Evolutionary conservation across 768 basidiomycete genomes (phyloP), one percentile per base, ranked within the genome.

Genomic region (Mrakia gelida): DNA sequence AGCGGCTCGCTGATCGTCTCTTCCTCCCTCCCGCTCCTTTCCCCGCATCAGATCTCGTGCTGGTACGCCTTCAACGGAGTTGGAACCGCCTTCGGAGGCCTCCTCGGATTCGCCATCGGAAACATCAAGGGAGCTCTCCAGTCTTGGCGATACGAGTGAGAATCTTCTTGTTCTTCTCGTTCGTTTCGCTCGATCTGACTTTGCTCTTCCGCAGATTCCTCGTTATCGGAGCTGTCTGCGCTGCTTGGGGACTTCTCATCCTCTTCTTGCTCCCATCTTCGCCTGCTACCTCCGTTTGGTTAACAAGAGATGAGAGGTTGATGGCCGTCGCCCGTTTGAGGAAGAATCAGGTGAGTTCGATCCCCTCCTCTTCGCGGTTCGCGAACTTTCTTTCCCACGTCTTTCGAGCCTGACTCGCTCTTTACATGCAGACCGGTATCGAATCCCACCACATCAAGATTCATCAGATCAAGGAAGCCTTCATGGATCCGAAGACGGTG

Each of bases 1-100:
- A 45, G 15, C 11, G 15, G 45, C 45, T 16, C 45, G 11, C 45
- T 45, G 45, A 45, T 18, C 18, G 49, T 4, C 49, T 45, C 45
- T 11, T 45, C 45, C 38, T 38, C 45, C 45, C 16, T 21, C 4
- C 15, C 49, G 13, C 18, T 52, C 49, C 18, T 52, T 52, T 52
- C 49, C 11, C 15, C 45, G 45, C 45, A 1, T 52, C 49, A 52
- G 28, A 86, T 86, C 63, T 83, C 83, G 18, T 80, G 79, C 30
- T 86, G 85, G 86, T 75, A 87, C 80, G 78, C 81, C 11, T 85
- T 85, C 45, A 87, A 87, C 78, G 86, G 86, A 0, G 28, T 86
- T 21, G 86, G 86, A 10, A 85, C 86, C 30, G 86, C 84, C 0
- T 80, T 82, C 15, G 86, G 86, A 56, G 86, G 86, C 6, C 81